phyloP scores from a whole-genome alignment of 345 rosid species.

The Camelina laxa region DNA sequence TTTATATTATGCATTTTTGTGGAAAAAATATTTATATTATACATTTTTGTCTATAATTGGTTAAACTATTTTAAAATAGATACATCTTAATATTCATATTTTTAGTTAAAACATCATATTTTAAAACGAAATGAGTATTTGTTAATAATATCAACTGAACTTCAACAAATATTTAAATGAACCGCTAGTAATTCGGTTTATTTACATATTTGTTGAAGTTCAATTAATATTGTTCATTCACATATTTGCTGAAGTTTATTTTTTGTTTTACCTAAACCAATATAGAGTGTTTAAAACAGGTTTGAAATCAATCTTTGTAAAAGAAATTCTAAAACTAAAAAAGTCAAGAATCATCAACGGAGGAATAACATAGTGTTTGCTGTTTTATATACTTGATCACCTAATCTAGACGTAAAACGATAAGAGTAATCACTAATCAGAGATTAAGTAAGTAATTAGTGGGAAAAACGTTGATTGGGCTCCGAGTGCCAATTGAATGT shows the following conservation, averaged over 20 bases:
- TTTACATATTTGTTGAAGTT: background rate
- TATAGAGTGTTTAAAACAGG: too few species aligned
- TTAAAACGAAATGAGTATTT: too few species aligned
- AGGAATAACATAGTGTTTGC: slow-evolving; percentile 1
- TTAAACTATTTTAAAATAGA: too few species aligned
- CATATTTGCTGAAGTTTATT: background rate
- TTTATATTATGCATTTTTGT: too few species aligned
- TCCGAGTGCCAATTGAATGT: slow-evolving; percentile 30
- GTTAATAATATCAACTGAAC: too few species aligned
- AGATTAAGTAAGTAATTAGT: slow-evolving; percentile 26
- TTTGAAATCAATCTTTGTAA: background rate
- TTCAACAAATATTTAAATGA: too few species aligned
- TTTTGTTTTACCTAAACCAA: background rate
- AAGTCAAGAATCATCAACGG: background rate
- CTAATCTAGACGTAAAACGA: slow-evolving; percentile 7
- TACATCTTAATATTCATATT: too few species aligned
- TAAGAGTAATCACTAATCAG: slow-evolving; percentile 14
- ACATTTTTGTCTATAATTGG: too few species aligned
- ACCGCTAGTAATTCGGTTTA: background rate
- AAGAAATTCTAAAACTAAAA: background rate
- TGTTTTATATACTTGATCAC: background rate
- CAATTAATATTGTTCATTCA: background rate
- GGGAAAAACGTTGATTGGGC: slow-evolving; percentile 13
- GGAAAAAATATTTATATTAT: too few species aligned
- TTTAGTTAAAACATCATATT: too few species aligned